A percentile compares a stretch with the other conserved stretches of the same genome.
Evolutionary conservation across 2,329 filamentous ascomycete species (phyloP).

Genomic region (Penicillium sp.): DNA sequence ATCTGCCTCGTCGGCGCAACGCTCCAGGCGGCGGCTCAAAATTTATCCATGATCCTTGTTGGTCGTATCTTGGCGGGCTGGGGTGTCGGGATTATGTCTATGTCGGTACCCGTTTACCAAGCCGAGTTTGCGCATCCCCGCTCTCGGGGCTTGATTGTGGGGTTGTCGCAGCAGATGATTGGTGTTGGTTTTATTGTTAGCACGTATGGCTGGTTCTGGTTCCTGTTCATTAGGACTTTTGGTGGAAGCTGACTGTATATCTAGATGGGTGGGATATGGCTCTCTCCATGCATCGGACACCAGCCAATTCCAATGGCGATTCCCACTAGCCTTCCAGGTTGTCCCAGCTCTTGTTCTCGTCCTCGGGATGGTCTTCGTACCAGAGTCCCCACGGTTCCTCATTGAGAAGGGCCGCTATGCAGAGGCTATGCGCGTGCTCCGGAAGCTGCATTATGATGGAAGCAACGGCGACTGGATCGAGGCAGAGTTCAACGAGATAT

Average conservation of each 20-base stretch:
- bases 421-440: slow-evolving; percentile 51
- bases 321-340: slow-evolving; percentile 37
- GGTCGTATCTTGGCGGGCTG: slow-evolving; percentile 55
- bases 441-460: slow-evolving; percentile 57
- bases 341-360: slow-evolving; percentile 43
- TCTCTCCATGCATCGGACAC: slow-evolving; percentile 38
- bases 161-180: slow-evolving; percentile 47
- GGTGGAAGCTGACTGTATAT: slow-evolving; percentile 4
- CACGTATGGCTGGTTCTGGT: slow-evolving; percentile 30
- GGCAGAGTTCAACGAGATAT: slow-evolving; percentile 28
- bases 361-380: slow-evolving; percentile 35
- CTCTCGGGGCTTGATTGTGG: slow-evolving; percentile 53
- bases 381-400: slow-evolving; percentile 37
- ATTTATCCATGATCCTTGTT: slow-evolving; percentile 57
- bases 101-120: slow-evolving; percentile 62
- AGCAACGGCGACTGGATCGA: slow-evolving; percentile 59
- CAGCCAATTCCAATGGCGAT: slow-evolving; percentile 38
- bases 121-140: slow-evolving; percentile 62
- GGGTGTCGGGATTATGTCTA: slow-evolving; percentile 49
- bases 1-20: slow-evolving; percentile 60
- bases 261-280: slow-evolving; percentile 50
- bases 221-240: not conserved
- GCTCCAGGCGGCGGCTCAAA: slow-evolving; percentile 59
- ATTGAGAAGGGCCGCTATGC: slow-evolving; percentile 48
- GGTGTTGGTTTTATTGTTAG: slow-evolving; percentile 47